Percentiles rank a stretch among this genome's conserved stretches.
Evolutionary conservation across 106 monocot genomes (phyloP).

Genomic region (Alisma plantagoaquatica): DNA sequence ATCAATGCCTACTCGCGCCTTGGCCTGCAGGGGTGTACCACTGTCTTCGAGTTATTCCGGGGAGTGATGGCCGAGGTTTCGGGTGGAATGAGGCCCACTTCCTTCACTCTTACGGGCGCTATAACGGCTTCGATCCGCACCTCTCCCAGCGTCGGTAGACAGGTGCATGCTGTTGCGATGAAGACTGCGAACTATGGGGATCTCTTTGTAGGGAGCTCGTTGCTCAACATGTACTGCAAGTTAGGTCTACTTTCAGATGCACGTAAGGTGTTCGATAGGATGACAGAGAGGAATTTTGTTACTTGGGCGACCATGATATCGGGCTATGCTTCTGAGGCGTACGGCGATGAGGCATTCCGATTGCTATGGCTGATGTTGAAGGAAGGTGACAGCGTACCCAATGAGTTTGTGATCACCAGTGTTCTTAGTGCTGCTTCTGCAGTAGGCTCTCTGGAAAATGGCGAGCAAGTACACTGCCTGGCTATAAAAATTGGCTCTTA

Average conservation of each 20-base stretch:
- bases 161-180: slow-evolving; percentile 41
- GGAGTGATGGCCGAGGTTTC: slow-evolving; percentile 19
- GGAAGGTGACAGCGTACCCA: slow-evolving; percentile 17
- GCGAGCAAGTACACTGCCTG: slow-evolving; percentile 32
- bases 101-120: slow-evolving; percentile 48
- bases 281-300: slow-evolving; percentile 43
- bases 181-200: slow-evolving; percentile 32
- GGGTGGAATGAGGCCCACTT: slow-evolving; percentile 19
- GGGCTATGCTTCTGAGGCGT: slow-evolving; percentile 29
- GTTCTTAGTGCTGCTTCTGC: slow-evolving; percentile 31
- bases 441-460: slow-evolving; percentile 23
- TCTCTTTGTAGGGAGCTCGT: slow-evolving; percentile 43
- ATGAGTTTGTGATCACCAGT: slow-evolving; percentile 57
- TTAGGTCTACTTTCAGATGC: slow-evolving; percentile 29
- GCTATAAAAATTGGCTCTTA: slow-evolving; percentile 29
- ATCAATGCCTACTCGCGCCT: slow-evolving; percentile 36
- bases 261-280: slow-evolving; percentile 53
- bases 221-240: slow-evolving; percentile 59
- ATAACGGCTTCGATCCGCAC: slow-evolving; percentile 25
- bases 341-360: slow-evolving; percentile 23
- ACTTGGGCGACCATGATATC: slow-evolving; percentile 61
- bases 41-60: slow-evolving; percentile 20
- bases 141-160: slow-evolving; percentile 18
- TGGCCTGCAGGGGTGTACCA: not conserved
- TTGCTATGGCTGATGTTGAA: slow-evolving; percentile 30